Evolutionary conservation across 148 eudicot genomes (phyloP), one percentile per base, ranked within the genome.

Genomic region (Rhododendron ferrugineum): DNA sequence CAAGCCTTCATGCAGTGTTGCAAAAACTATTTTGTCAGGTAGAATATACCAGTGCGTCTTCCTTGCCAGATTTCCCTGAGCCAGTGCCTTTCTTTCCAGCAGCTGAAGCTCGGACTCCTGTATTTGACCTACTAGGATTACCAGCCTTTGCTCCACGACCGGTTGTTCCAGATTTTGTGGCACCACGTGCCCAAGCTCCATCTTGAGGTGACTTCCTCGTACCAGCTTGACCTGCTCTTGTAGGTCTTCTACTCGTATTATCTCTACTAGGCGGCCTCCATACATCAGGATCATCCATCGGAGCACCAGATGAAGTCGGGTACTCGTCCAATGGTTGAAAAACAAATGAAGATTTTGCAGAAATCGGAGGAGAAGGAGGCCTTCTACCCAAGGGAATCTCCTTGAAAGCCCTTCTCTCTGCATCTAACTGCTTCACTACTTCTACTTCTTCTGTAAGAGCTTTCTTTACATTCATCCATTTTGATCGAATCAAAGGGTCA

Each of bases 241-340:
- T 76, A 30, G 98, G 89, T 87, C 98, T 93, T 85, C 98, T 93
- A 70, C 82, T 91, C 76, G 90, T 40, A 49, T 89, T 85, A 78
- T 97, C 99, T 58, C 98, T 92, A 86, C 92, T 95, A 44, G 99
- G 99, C 62, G 99, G 99, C 89, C 99, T 94, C 99, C 99, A 97
- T 70, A 97, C 98, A 93, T 97, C 99, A 80, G 98, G 99, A 89
- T 97, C 99, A 80, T 97, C 99, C 89, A 94, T 90, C 28, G 93
- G 81, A 85, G 82, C 92, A 86, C 92, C 88, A 52, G 99, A 95
- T 60, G 99, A 95, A 66, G 98, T 92, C 11, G 99, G 99, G 87
- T 95, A 95, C 87, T 97, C 99, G 78, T 97, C 98, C 87, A 94
- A 85, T 28, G 98, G 98, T 87, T 97, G 98, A 86, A 97, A 97